These are phyloP conservation scores for Jatropha multifida DNA, from an alignment of 441 rosid species.

Conservation along the genomic window DNA sequence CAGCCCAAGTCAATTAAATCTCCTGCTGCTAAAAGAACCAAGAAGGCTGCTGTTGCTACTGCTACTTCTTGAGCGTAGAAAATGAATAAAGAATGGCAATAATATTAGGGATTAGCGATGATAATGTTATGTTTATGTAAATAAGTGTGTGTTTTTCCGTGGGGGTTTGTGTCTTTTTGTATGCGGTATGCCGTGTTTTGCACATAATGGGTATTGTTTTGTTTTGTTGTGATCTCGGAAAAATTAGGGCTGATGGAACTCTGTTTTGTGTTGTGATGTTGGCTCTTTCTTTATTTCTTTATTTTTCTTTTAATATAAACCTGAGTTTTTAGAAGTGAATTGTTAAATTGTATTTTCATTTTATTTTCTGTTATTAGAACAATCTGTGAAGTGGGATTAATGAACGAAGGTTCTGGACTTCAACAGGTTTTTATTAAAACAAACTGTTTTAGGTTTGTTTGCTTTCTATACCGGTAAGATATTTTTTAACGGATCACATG, in stretches of 20 bases:
- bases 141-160: neutral
- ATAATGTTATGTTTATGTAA: neutral
- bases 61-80: slow-evolving; percentile 8
- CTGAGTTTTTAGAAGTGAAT: too few relatives aligned
- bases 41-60: slow-evolving; percentile 40
- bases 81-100: neutral
- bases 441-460: too few relatives aligned
- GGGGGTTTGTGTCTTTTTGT: neutral
- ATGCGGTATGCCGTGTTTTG: neutral
- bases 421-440: too few relatives aligned
- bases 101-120: neutral
- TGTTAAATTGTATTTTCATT: too few relatives aligned
- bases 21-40: slow-evolving; percentile 50
- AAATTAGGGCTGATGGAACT: neutral
- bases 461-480: too few relatives aligned
- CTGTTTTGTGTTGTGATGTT: neutral
- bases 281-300: too few relatives aligned
- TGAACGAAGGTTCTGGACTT: too few relatives aligned
- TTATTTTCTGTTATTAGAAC: too few relatives aligned
- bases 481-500: too few relatives aligned
- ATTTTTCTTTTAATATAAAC: too few relatives aligned
- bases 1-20: slow-evolving; percentile 71
- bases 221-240: slow-evolving; percentile 6
- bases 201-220: neutral
- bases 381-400: too few relatives aligned